Evolutionary conservation across 2,329 filamentous ascomycete genomes (phyloP), one percentile per base, ranked within the genome.

Genomic region (Macrophomina phaseolina): DNA sequence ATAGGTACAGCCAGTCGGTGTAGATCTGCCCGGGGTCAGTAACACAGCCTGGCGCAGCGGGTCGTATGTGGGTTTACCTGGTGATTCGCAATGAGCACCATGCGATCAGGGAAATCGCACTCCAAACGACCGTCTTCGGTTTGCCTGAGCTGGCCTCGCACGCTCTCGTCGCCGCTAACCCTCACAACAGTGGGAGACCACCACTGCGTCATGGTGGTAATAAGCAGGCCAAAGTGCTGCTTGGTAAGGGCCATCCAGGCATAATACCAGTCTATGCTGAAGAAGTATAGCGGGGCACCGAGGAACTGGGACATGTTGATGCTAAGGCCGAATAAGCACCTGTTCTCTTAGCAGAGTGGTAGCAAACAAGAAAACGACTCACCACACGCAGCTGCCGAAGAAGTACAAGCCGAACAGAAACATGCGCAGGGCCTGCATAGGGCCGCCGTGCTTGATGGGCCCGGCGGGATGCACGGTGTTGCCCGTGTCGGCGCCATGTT

Each of bases 1-100:
- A 97, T n/a, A 97, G 86, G 77, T 96, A 97, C 23, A 96, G 79
- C 92, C 92, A 96, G 80, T 96, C 92, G 9, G 92, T 94, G 78
- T 94, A 94, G 69, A 94, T 90, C 88, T 81, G 67, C 3, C 3
- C 16, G n/a, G 11, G 6, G 64, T 75, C 42, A 75, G 73, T 51
- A 40, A 36, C 16, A 1, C 34, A n/a, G 36, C 36, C 49, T 3
- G 30, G 11, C 14, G 8, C 7, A 30, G 34, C 12, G 9, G 36
- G 40, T 30, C 16, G 51, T 11, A 45, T 52, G 28, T 23, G 14
- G 52, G 23, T 75, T 72, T 67, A 83, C 77, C 74, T 95, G 92
- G 76, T 97, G 93, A 76, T 97, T 97, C 34, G 93, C 91, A 71
- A 96, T 90, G 78, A 97, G 81, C 53, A 97, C 85, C 73, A 95